Percentiles rank a stretch among this genome's conserved stretches.
These are phyloP conservation scores for Rubia balearica DNA, from an alignment of 305 asterid genomes.

Conservation along the genomic window DNA sequence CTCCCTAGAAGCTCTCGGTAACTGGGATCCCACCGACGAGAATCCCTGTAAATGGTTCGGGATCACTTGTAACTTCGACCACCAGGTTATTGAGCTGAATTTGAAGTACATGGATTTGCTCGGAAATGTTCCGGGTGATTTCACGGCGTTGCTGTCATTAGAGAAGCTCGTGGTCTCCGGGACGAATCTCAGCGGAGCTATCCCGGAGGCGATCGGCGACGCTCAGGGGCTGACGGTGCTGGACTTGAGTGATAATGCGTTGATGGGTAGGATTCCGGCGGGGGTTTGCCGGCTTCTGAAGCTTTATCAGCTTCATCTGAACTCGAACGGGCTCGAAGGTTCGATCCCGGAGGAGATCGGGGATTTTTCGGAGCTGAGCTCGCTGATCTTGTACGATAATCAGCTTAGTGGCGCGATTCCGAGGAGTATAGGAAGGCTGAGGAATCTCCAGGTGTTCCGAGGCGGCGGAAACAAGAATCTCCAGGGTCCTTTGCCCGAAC, in stretches of 20 bases:
- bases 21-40: slow-evolving; percentile 59
- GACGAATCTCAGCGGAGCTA: slow-evolving; percentile 60
- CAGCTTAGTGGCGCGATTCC: slow-evolving; percentile 63
- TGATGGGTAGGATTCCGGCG: slow-evolving; percentile 58
- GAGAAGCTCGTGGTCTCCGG: slow-evolving; percentile 53
- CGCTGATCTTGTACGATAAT: slow-evolving; percentile 54
- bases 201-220: slow-evolving; percentile 43
- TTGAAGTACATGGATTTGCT: slow-evolving; percentile 55
- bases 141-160: slow-evolving; percentile 37
- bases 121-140: slow-evolving; percentile 47
- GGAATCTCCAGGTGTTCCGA: slow-evolving; percentile 48
- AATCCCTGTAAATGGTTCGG: slow-evolving; percentile 77
- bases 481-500: slow-evolving; percentile 58
- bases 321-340: slow-evolving; percentile 53
- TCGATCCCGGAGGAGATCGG: slow-evolving; percentile 51
- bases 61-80: slow-evolving; percentile 45
- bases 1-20: slow-evolving; percentile 34
- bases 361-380: slow-evolving; percentile 36
- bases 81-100: slow-evolving; percentile 45
- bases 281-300: slow-evolving; percentile 34
- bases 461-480: slow-evolving; percentile 91
- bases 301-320: slow-evolving; percentile 46
- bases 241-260: slow-evolving; percentile 62
- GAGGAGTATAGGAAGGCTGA: slow-evolving; percentile 46
- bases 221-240: slow-evolving; percentile 38